Evolutionary conservation across 2,329 filamentous ascomycete species (phyloP).

Genomic region (Alternaria sp.): DNA sequence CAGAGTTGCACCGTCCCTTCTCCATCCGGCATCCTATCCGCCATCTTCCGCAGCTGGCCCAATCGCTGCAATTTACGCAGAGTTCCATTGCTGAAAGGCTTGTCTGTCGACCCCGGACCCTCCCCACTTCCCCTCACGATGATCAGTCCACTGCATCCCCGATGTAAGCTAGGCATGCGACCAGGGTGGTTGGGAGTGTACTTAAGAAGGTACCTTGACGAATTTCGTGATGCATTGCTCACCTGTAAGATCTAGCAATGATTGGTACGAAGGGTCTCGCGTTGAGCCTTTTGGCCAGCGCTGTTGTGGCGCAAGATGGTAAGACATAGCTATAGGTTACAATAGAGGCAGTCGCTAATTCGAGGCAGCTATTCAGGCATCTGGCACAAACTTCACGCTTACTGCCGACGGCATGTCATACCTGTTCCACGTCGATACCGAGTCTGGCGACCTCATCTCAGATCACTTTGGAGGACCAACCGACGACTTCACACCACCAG

Average conservation of each 20-base stretch:
- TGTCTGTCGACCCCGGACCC: constrained; percentile 16
- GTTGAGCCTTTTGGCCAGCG: constrained; percentile 21
- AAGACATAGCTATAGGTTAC: neutral
- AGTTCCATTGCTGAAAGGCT: neutral
- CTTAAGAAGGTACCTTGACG: constrained; percentile 7
- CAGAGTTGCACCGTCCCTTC: neutral
- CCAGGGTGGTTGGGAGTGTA: constrained; percentile 11
- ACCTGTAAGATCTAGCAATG: constrained; percentile 2
- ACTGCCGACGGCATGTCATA: constrained; percentile 65
- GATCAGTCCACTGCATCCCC: neutral
- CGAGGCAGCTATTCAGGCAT: constrained; percentile 57
- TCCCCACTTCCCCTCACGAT: constrained; percentile 26
- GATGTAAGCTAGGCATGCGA: constrained; percentile 6
- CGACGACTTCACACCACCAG: constrained; percentile 58
- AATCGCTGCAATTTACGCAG: constrained; percentile 15
- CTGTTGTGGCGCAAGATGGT: constrained; percentile 25
- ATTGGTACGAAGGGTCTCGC: constrained; percentile 11
- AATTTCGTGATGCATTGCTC: neutral
- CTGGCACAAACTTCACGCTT: constrained; percentile 63
- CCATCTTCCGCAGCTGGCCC: neutral
- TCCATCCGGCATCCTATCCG: neutral
- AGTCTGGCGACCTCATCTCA: constrained; percentile 62
- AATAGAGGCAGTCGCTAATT: constrained; percentile 3
- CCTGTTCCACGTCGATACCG: constrained; percentile 66
- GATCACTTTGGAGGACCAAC: constrained; percentile 67